These are phyloP conservation scores for Taphrina communis DNA, from an alignment of 1,139 yeast genomes.

Conservation along the genomic window DNA sequence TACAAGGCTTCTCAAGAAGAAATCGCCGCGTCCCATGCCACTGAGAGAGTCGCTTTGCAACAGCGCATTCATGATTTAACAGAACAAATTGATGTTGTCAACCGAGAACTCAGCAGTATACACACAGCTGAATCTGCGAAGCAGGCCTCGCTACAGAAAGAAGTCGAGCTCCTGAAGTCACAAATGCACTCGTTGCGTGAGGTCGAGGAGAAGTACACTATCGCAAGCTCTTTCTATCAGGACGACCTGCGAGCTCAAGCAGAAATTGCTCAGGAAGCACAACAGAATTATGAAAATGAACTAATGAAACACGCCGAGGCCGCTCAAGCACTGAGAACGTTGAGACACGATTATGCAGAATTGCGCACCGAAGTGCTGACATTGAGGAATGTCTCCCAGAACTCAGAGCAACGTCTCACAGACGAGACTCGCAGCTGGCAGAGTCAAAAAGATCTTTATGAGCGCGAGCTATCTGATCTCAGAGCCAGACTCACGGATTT, in stretches of 20 bases:
- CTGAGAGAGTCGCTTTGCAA: slow-evolving; percentile 30
- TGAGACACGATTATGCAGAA: slow-evolving; percentile 57
- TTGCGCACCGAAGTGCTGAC: slow-evolving; percentile 54
- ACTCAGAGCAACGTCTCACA: slow-evolving; percentile 50
- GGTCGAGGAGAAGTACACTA: slow-evolving; percentile 52
- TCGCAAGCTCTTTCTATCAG: slow-evolving; percentile 49
- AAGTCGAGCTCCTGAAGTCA: slow-evolving; percentile 52
- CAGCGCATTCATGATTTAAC: slow-evolving; percentile 27
- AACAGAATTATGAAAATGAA: slow-evolving; percentile 65
- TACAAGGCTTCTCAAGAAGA: slow-evolving; percentile 54
- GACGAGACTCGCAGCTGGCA: slow-evolving; percentile 54
- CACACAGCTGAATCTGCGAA: slow-evolving; percentile 48
- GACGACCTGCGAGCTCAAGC: slow-evolving; percentile 62
- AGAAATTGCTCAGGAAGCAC: slow-evolving; percentile 60
- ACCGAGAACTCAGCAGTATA: slow-evolving; percentile 51
- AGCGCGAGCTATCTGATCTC: slow-evolving; percentile 61
- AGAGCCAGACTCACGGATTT: slow-evolving; percentile 62
- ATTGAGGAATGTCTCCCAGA: slow-evolving; percentile 52
- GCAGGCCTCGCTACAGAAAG: slow-evolving; percentile 47
- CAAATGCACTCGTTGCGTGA: slow-evolving; percentile 57
- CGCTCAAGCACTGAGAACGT: slow-evolving; percentile 55
- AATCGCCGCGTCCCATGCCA: slow-evolving; percentile 48
- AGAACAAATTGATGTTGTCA: slow-evolving; percentile 51
- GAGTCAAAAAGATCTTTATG: slow-evolving; percentile 55
- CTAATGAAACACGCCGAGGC: slow-evolving; percentile 64